phyloP scores from a whole-genome alignment of 202 grass and related monocot genomes.

The Carex sylvatica region DNA sequence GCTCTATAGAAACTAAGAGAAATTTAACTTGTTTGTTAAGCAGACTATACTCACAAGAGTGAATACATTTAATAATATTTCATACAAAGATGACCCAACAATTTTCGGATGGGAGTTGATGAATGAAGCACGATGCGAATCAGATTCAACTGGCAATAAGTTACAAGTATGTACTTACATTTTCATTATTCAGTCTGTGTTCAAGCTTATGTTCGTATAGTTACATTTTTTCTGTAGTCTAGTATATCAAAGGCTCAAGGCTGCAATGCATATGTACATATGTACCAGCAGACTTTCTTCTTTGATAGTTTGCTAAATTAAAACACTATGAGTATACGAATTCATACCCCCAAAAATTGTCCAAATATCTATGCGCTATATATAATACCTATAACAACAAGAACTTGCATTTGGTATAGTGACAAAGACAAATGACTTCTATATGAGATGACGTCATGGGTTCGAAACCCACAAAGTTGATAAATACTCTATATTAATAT shows the following conservation, averaged over 20 bases:
- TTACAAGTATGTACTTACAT: constrained; percentile 39
- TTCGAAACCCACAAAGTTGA: too few relatives aligned
- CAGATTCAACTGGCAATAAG: constrained; percentile 46
- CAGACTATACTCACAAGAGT: constrained; percentile 56
- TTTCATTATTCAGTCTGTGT: neutral
- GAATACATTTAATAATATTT: constrained; percentile 51
- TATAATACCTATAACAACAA: neutral
- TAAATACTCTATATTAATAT: too few relatives aligned
- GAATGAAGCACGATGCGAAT: constrained; percentile 58
- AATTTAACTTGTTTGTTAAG: neutral
- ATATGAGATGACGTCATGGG: too few relatives aligned
- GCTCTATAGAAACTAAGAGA: neutral
- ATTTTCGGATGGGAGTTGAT: constrained; percentile 80
- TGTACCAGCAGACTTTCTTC: neutral
- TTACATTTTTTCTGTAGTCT: neutral
- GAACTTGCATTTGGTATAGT: too few relatives aligned
- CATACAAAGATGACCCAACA: constrained; percentile 69
- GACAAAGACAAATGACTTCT: too few relatives aligned
- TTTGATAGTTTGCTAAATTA: neutral
- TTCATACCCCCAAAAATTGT: neutral
- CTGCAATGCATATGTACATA: neutral
- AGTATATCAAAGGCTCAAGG: too few relatives aligned
- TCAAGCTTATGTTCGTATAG: neutral
- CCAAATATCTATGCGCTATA: neutral
- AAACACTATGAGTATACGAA: too few relatives aligned